These are phyloP conservation scores for Brassica napus DNA, from an alignment of 345 rosid genomes.

Conservation along the genomic window Da-Ae NC_063436.1:30549501-30550000, in stretches of 20 bases:
- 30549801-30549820: neutral
- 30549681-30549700: conserved; percentile 1
- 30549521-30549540: conserved; percentile 25
- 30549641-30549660: conserved; percentile 30
- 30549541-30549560: conserved; percentile 18
- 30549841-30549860: conserved; percentile 8
- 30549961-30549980: conserved; percentile 18
- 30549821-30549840: conserved; percentile 14
- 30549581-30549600: conserved; percentile 24
- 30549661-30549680: conserved; percentile 36
- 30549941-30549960: neutral
- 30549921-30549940: neutral
- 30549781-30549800: conserved; percentile 6
- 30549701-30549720: neutral
- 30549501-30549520: neutral
- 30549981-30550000: conserved; percentile 8
- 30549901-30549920: conserved; percentile 21
- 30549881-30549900: conserved; percentile 1
- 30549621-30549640: conserved; percentile 27
- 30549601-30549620: conserved; percentile 23
- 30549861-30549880: conserved; percentile 16
- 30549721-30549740: conserved; percentile 28
- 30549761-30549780: neutral
- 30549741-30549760: conserved; percentile 33
- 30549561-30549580: neutral